Base-by-base conservation (phyloP, 2,329 filamentous ascomycete genomes). In the Cladosporium austrohemisphaericum region DNA sequence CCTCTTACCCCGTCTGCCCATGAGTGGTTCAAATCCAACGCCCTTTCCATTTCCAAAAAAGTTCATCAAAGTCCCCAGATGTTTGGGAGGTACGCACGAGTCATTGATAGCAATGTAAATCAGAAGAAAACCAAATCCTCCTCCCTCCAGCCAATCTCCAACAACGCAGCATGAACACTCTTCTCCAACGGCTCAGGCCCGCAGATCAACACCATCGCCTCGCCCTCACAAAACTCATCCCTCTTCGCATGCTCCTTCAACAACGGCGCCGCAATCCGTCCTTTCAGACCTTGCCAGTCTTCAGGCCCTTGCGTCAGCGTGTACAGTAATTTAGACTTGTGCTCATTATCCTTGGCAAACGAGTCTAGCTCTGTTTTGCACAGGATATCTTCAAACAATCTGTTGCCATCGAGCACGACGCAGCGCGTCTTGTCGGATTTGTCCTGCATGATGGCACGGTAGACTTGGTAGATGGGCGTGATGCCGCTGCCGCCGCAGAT, bases 401-500 rank as follows among this genome's bases (percentile, higher is more conserved):
- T 74, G 60, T 96, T 96, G 0, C 89, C 88, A 60, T 95, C 77
- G 0, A 96, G 71, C 0, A 96, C 76, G 1, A 85, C 69, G 61
- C 88, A 95, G 2, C 66, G 70, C 0, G 87, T 93, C 7, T 66
- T 57, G 60, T 92, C 87, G 0, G 72, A 64, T 1, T 64, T 58
- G 54, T 92, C 81, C 37, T 77, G 74, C 65, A 90, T 77, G 0
- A 94, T 79, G 0, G 87, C 85, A 5, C 87, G 76, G 45, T 94
- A 72, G 3, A 95, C 86, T 62, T 93, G 87, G 64, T 84, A 93
- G 55, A 95, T 87, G 0, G 91, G 91, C n/a, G 91, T 95, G 61
- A 96, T 86, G 1, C 91, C 91, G n/a, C 81, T 88, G 5, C 91
- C 91, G 11, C 79, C 91, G 59, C 88, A 93, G 25, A 95, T 83